phyloP scores from a whole-genome alignment of 345 rosid genomes.

The Garcia nutans region DNA sequence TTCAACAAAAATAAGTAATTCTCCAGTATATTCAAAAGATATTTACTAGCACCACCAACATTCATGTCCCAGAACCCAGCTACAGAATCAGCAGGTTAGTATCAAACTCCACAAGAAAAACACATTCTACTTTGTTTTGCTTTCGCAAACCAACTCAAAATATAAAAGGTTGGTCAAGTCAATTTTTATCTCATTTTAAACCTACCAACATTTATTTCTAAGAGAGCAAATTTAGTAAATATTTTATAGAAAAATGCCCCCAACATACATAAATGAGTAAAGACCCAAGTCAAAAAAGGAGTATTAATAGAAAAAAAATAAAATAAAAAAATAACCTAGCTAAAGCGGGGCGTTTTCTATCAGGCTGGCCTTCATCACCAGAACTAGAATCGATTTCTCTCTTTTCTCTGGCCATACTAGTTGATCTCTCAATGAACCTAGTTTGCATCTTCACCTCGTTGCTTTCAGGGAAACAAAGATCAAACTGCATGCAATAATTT shows the following conservation, averaged over 20 bases:
- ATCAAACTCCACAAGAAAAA: background rate
- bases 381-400: constrained; percentile 27
- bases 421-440: constrained; percentile 27
- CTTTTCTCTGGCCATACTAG: constrained; percentile 25
- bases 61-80: background rate
- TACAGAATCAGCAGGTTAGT: background rate
- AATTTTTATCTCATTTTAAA: background rate
- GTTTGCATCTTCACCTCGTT: constrained; percentile 21
- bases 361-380: constrained; percentile 33
- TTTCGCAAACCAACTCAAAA: background rate
- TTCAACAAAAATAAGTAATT: background rate
- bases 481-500: background rate
- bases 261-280: too few relatives aligned
- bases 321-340: constrained; percentile 18
- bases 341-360: constrained; percentile 37
- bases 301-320: too few relatives aligned
- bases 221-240: background rate
- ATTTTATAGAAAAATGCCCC: background rate
- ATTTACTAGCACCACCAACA: background rate
- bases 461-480: constrained; percentile 4
- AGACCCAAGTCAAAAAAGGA: background rate
- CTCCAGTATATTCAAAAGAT: background rate
- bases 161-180: background rate
- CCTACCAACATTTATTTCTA: too few relatives aligned
- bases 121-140: background rate